Evolutionary conservation across 2,329 filamentous ascomycete species (phyloP), one percentile per base, ranked within the genome.

Genomic region (Scleromitrula shiraiana): DNA sequence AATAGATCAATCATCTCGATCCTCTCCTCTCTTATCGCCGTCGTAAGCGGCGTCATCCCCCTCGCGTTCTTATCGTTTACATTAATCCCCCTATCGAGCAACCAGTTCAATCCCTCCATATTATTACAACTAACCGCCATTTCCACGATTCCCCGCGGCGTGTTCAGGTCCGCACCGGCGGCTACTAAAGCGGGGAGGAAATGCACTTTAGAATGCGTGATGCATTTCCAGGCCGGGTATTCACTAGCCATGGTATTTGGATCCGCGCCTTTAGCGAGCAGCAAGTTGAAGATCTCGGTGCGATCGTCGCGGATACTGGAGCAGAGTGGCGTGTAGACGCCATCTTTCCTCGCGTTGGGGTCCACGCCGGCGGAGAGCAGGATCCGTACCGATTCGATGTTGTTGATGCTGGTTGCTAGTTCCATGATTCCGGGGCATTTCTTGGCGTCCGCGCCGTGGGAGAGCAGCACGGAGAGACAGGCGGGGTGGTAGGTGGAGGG

Each of bases 221-320:
- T 73, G 52, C 80, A 84, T 61, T 85, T 84, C 70, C 80, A 84
- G 4, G 74, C 69, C 0, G 82, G 82, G 57, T 81, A 83, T 58
- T 85, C 81, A 38, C 76, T 73, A 0, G 80, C 78, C 6, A 72
- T 72, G 17, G 71, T 59, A 50, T 78, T 75, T 14, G 75, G 70
- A 53, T 77, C 67, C 6, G 74, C 75, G 7, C 70, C 70, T 26
- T 73, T 68, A 36, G 66, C 66, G 14, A 80, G 67, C 4, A 85
- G 70, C 10, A 83, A 72, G 12, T 75, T 67, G 41, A 85, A 72
- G 30, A 85, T 78, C 12, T 83, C 78, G 19, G 68, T 61, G 40
- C 76, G 73, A 59, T 85, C 76, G 62, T 85, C 82, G 19, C 82
- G 78, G 53, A 85, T 85, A 0, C 81, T 72, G 0, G 80, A 78